These are phyloP conservation scores for Lathyrus tuberosus DNA, from an alignment of 306 rosid species.

Conservation along the genomic window DNA sequence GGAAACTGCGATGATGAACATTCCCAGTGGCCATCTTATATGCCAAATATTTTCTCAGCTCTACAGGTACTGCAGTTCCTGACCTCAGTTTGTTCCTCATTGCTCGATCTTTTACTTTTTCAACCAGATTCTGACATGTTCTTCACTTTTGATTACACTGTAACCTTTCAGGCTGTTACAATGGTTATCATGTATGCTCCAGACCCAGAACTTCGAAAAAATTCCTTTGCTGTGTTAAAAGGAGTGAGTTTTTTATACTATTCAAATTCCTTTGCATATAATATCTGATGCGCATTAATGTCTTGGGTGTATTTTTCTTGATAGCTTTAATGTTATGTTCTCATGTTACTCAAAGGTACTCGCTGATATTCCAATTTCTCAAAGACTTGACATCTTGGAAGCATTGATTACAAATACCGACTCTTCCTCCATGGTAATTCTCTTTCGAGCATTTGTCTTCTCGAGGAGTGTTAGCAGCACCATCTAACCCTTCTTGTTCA, in stretches of 20 bases:
- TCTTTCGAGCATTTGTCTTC: conserved; percentile 1
- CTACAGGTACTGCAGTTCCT: conserved; percentile 63
- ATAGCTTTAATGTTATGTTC: conserved; percentile 19
- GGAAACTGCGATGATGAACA: conserved; percentile 43
- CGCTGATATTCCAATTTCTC: conserved; percentile 66
- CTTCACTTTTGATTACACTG: conserved; percentile 32
- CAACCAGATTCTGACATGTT: conserved; percentile 30
- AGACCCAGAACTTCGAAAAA: conserved; percentile 60
- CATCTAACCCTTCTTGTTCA: neutral
- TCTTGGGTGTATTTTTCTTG: conserved; percentile 20
- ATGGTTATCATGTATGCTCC: conserved; percentile 69
- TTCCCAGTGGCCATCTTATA: conserved; percentile 50
- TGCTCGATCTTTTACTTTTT: conserved; percentile 7
- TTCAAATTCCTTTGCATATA: conserved; percentile 11
- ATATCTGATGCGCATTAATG: conserved; percentile 18
- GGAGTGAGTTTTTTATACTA: conserved; percentile 55
- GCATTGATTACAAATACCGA: conserved; percentile 70
- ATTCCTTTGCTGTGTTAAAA: conserved; percentile 65
- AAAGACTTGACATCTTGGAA: conserved; percentile 69
- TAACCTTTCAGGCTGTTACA: conserved; percentile 73
- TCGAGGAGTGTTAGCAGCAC: conserved; percentile 4
- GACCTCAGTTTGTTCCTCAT: conserved; percentile 13
- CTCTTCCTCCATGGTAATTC: conserved; percentile 80
- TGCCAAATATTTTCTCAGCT: conserved; percentile 68
- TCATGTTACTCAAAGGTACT: conserved; percentile 59